Evolutionary conservation across 192 early-diverging fungal genomes (phyloP), one percentile per base, ranked within the genome.

Genomic region (Linnemannia zychae): DNA sequence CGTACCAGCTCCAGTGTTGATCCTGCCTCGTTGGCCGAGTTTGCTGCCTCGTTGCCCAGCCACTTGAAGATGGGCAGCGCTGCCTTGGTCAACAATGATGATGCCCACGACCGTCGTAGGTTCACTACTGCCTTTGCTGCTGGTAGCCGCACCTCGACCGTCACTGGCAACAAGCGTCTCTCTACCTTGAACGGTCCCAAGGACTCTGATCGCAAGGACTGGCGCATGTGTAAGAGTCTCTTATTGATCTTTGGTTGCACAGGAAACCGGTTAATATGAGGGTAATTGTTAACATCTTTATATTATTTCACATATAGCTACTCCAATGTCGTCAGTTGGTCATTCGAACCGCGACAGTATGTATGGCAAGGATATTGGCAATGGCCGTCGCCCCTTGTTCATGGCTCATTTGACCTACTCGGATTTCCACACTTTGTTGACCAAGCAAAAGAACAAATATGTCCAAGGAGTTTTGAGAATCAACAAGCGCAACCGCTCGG

Each of bases 401-500:
- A 88, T 85, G 33, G 88, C 92, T 34, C 91, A 92, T 73, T 66
- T 92, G 68, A 91, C 92, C 16, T 91, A 90, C 74, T 89, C 88
- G 1, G 90, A 90, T 33, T 80, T 92, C n/a, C 86, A 90, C 22
- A 83, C 90, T 6, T 74, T 90, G 31, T 84, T 91, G 52, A 88
- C 82, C 65, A 84, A 79, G 48, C 77, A 90, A 63, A 67, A 80
- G 28, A 77, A 93, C 48, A 76, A 87, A 22, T 88, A 96, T 20
- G 87, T 95, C 16, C 87, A 93, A n/a, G 98, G 97, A 46, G 89
- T 92, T 7, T 79, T 99, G 24, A 93, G 98, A 65, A 92, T 98
- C 79, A 99, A 97, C 90, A 95, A 95, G 47, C 91, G 93, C 70
- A 95, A 96, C 80, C 90, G 94, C 38, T 92, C 90, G 57, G 97